phyloP scores from a whole-genome alignment of 2,329 filamentous ascomycete genomes.

The Claviceps humidiphila region DNA sequence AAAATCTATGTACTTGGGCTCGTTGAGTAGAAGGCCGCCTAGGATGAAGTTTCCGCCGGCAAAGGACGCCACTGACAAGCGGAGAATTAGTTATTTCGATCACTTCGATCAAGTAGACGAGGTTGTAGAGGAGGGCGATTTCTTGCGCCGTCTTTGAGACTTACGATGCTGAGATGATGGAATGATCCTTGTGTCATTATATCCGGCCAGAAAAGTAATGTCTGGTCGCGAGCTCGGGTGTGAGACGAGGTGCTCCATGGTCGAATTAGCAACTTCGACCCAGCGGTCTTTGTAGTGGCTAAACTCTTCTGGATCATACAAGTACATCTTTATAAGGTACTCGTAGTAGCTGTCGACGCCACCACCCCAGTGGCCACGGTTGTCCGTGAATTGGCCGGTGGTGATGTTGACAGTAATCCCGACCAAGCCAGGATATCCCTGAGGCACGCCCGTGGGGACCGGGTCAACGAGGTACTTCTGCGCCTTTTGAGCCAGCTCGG shows the following conservation, averaged over 20 bases:
- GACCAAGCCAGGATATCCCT: conserved; percentile 67
- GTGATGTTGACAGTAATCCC: conserved; percentile 52
- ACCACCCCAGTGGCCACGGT: conserved; percentile 60
- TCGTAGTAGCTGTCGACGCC: conserved; percentile 76
- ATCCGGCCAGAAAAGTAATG: conserved; percentile 57
- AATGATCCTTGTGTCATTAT: conserved; percentile 28
- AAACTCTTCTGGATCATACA: conserved; percentile 60
- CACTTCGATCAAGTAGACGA: no score
- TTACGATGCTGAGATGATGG: conserved; percentile 39
- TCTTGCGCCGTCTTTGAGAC: conserved; percentile 9
- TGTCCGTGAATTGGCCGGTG: conserved; percentile 54
- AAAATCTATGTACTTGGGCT: conserved; percentile 56
- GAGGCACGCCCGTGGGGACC: conserved; percentile 26
- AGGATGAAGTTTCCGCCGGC: conserved; percentile 77
- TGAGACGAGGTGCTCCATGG: conserved; percentile 56
- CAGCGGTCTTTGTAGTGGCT: conserved; percentile 56
- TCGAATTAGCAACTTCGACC: conserved; percentile 61
- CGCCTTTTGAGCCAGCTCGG: conserved; percentile 48
- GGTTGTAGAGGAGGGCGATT: no score
- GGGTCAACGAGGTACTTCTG: conserved; percentile 62
- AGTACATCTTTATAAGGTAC: conserved; percentile 82
- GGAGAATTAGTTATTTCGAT: not conserved
- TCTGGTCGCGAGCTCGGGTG: conserved; percentile 54
- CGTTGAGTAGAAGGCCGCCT: conserved; percentile 55
- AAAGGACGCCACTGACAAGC: conserved; percentile 56